Percentiles rank a stretch among this genome's conserved stretches.
Evolutionary conservation across 345 rosid genomes (phyloP).

Genomic region (Eucalyptus tenuipes): DNA sequence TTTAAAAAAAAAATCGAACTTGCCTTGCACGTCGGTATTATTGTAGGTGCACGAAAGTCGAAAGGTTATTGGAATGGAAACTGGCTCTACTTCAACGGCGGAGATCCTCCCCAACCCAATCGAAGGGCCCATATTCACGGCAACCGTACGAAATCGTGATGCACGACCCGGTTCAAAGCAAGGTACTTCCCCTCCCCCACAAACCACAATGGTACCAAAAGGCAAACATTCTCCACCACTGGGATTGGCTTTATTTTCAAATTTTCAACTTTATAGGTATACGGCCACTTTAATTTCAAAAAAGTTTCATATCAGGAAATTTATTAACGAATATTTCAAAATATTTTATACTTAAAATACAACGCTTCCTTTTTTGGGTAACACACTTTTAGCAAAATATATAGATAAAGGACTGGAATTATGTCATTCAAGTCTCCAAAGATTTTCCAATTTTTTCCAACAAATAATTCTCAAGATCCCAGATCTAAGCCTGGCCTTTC

Average conservation of each 20-base stretch:
- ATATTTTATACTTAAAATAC: not conserved
- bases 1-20: not conserved
- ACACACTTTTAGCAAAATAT: no score
- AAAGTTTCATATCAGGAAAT: not conserved
- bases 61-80: not conserved
- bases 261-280: not conserved
- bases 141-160: not conserved
- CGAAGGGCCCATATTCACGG: not conserved
- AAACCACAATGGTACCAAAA: not conserved
- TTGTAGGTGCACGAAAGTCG: not conserved
- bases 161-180: not conserved
- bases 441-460: not conserved
- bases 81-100: not conserved
- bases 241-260: not conserved
- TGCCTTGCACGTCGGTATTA: not conserved
- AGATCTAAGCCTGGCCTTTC: not conserved
- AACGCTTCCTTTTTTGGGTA: rapidly evolving
- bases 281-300: not conserved
- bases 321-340: not conserved
- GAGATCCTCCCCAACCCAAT: not conserved
- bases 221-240: not conserved
- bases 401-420: no score
- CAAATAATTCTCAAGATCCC: not conserved
- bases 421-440: not conserved
- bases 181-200: not conserved